These are phyloP conservation scores for Thelonectria rubi DNA, from an alignment of 2,329 filamentous ascomycete species.

Conservation along the genomic window DNA sequence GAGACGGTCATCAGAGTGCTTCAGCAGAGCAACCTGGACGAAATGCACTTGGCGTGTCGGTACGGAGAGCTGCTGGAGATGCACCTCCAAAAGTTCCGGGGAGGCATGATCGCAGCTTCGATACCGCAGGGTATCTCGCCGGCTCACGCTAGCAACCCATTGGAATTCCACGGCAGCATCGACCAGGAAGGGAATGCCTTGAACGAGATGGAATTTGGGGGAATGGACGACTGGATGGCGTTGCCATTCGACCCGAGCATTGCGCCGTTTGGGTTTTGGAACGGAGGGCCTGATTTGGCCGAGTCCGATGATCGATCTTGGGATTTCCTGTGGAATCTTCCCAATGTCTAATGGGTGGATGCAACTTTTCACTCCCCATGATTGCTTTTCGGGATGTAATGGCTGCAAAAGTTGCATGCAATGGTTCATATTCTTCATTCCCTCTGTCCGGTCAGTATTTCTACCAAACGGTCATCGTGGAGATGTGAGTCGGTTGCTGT, in stretches of 20 bases:
- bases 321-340: constrained; percentile 24
- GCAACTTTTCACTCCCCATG: background rate
- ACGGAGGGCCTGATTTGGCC: background rate
- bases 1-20: constrained; percentile 23
- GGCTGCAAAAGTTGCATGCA: background rate
- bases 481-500: no score
- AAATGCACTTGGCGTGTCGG: constrained; percentile 31
- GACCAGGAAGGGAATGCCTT: background rate
- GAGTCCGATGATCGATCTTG: constrained; percentile 22
- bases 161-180: background rate
- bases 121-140: constrained; percentile 18
- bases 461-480: no score
- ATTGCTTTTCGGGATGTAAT: background rate
- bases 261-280: constrained; percentile 22
- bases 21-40: constrained; percentile 21
- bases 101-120: constrained; percentile 20
- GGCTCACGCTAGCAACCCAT: background rate
- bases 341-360: constrained; percentile 5
- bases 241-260: constrained; percentile 19
- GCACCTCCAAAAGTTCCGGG: constrained; percentile 19
- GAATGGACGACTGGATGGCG: constrained; percentile 17
- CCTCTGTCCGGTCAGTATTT: background rate
- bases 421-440: background rate
- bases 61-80: constrained; percentile 30
- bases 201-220: background rate